Evolutionary conservation across 257 asterid genomes (phyloP).

Genomic region (Jacaranda mimosifolia): DNA sequence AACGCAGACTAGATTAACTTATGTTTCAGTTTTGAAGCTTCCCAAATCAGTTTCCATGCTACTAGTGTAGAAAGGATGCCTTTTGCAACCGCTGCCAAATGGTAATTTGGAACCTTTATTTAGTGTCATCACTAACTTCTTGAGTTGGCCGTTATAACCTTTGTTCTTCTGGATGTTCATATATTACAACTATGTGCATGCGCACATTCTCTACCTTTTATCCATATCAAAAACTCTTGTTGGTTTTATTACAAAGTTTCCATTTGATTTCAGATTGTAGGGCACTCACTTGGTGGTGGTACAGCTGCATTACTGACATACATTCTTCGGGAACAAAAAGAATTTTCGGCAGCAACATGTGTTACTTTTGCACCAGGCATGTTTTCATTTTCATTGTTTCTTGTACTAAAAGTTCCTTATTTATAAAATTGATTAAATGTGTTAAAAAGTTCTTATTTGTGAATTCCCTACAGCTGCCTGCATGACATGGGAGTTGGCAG

Average conservation of each 20-base stretch:
- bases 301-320: slow-evolving; percentile 89
- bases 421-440: background rate
- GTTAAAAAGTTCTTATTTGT: slow-evolving; percentile 17
- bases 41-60: background rate
- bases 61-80: slow-evolving; percentile 1
- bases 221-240: slow-evolving; percentile 8
- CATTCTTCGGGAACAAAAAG: slow-evolving; percentile 84
- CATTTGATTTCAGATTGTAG: slow-evolving; percentile 66
- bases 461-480: slow-evolving; percentile 68
- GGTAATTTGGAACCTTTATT: background rate
- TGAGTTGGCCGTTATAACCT: background rate
- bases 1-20: no score
- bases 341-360: slow-evolving; percentile 68
- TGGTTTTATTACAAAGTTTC: slow-evolving; percentile 11
- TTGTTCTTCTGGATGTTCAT: slow-evolving; percentile 22
- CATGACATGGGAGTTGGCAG: slow-evolving; percentile 92
- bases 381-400: slow-evolving; percentile 31
- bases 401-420: slow-evolving; percentile 12
- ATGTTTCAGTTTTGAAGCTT: background rate
- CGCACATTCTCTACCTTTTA: slow-evolving; percentile 2
- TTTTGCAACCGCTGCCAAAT: slow-evolving; percentile 1
- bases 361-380: slow-evolving; percentile 88
- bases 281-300: slow-evolving; percentile 96
- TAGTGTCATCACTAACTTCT: background rate
- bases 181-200: background rate